These are phyloP conservation scores for Vinca minor DNA, from an alignment of 257 asterid species.

Conservation along the genomic window DNA sequence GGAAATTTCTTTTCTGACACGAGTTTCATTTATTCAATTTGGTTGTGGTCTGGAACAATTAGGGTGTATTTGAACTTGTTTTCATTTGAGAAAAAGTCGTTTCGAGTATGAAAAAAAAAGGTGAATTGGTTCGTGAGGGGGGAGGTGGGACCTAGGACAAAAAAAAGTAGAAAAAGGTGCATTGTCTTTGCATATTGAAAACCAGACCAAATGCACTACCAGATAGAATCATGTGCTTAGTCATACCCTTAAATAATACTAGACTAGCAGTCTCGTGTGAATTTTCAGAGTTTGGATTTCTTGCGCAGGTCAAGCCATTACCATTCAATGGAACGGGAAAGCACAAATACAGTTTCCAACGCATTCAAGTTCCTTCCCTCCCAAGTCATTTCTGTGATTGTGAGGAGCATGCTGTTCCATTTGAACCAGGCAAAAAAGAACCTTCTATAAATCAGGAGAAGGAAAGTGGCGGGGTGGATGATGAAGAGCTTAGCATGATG, in stretches of 20 bases:
- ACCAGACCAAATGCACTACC: too few species aligned
- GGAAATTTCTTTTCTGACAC: not conserved
- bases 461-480: slow-evolving; percentile 46
- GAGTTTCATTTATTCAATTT: not conserved
- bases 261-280: not conserved
- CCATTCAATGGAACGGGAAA: slow-evolving; percentile 82
- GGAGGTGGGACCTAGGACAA: too few species aligned
- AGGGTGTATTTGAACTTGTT: too few species aligned
- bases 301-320: slow-evolving; percentile 53
- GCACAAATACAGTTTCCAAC: slow-evolving; percentile 97
- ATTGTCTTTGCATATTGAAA: too few species aligned
- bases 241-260: not conserved
- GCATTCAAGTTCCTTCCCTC: slow-evolving; percentile 58
- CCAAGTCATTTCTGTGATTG: slow-evolving; percentile 81
- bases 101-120: too few species aligned
- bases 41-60: not conserved
- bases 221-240: not conserved
- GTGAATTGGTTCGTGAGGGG: too few species aligned
- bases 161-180: too few species aligned
- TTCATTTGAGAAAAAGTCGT: too few species aligned
- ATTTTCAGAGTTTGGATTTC: not conserved
- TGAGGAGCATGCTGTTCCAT: slow-evolving; percentile 62
- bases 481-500: slow-evolving; percentile 72
- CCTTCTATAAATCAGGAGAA: slow-evolving; percentile 20
- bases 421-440: slow-evolving; percentile 23